These are phyloP conservation scores for Rugonectria rugulosa DNA, from an alignment of 2,329 filamentous ascomycete species.

Conservation along the genomic window DNA sequence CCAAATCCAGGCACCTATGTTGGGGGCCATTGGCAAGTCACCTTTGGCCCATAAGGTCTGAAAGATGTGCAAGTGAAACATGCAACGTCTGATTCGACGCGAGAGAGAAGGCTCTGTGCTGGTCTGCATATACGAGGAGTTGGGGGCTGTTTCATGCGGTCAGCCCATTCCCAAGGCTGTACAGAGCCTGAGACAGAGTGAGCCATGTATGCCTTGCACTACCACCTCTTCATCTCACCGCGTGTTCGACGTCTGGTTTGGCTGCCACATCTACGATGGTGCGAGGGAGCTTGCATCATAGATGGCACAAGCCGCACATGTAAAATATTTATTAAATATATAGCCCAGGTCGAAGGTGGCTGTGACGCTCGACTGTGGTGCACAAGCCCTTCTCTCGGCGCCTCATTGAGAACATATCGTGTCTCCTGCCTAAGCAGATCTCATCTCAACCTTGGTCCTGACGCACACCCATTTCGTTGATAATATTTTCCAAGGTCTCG, in stretches of 20 bases:
- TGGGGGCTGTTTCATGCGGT: neutral
- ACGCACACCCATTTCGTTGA: no score
- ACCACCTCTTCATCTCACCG: neutral
- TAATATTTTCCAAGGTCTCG: no score
- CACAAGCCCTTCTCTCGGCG: no score
- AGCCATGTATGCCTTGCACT: constrained; percentile 8
- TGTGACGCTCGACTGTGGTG: no score
- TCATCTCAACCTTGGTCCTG: no score
- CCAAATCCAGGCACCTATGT: neutral
- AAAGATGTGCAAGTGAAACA: neutral
- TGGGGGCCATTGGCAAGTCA: constrained; percentile 6
- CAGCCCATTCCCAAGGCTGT: neutral
- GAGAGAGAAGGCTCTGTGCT: neutral
- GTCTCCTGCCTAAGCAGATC: no score
- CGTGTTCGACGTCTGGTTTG: neutral
- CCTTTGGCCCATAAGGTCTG: neutral
- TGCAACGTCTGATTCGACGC: constrained; percentile 4
- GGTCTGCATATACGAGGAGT: neutral
- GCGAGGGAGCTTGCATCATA: constrained; percentile 1
- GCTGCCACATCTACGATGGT: neutral
- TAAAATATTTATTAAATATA: no score
- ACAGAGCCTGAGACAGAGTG: neutral
- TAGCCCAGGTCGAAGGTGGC: no score
- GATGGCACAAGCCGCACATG: neutral
- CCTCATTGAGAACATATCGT: no score